Evolutionary conservation across 1,284 basidiomycete species (phyloP), one percentile per base, ranked within the genome.

Genomic region (Pseudozyma hubeiensis): DNA sequence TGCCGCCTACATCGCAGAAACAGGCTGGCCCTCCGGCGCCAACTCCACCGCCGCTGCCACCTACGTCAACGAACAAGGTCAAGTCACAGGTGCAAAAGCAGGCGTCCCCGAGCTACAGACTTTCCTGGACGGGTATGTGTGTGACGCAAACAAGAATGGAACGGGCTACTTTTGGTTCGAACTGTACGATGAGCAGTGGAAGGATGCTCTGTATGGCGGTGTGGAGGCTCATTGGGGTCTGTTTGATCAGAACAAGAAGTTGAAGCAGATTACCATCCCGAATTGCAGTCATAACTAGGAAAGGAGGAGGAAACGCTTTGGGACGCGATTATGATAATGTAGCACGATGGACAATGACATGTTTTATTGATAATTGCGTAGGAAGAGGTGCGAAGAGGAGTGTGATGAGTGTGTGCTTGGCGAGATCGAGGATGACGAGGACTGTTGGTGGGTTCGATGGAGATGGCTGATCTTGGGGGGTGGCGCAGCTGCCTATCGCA

Each of bases 171-270:
- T 74, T 41, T 70, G 60, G 57, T 74, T 74, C 39, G 71, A 74
- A 43, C 30, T 61, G 19, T 74, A 60, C 43, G 71, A 74, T 30
- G 71, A 74, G 39, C 46, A 54, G 19, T 74, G 71, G 71, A 74
- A 69, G 53, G 31, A 68, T 37, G 60, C 55, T 14, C 40, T 67
- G 0, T 74, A 68, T 35, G 70, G 70, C 7, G 70, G 64, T 35
- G 70, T 68, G 19, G 70, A 68, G 50, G 65, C 65, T n/a, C 64
- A 74, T 19, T 74, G 70, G 70, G 70, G 70, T 19, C 50, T 74
- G 16, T 68, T 74, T 50, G 70, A 74, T 29, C 11, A 29, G 6
- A 41, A 30, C 24, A 74, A 74, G 61, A 68, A 64, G 56, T 41
- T 74, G 39, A 74, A 74, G 51, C 39, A 46, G 39, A 52, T 73